A percentile compares a stretch with the other conserved stretches of the same genome.
Conservation (phyloP, 2,329 filamentous ascomycete species). For the Calonectria hawksworthii region DNA sequence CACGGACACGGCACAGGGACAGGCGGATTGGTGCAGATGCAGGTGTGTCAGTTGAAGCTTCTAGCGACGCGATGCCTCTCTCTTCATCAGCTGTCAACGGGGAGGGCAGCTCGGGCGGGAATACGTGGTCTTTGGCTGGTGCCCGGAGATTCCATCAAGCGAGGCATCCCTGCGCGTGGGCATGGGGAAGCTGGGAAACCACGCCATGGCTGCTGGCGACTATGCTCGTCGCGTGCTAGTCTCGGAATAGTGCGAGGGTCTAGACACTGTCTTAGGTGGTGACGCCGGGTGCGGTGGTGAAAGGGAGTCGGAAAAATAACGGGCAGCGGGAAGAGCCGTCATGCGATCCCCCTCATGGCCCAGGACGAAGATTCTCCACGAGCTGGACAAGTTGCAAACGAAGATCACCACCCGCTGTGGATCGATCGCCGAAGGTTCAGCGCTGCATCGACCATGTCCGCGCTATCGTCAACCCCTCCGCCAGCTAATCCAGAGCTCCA, state of each 20-base stretch:
- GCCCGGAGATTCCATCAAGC: conserved; percentile 1
- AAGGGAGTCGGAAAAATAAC: neutral
- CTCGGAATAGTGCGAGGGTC: neutral
- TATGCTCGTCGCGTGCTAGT: conserved; percentile 20
- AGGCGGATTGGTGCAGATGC: neutral
- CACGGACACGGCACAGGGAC: neutral
- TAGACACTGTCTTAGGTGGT: neutral
- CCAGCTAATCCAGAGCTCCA: neutral
- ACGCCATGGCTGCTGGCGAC: conserved; percentile 17
- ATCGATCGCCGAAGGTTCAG: neutral
- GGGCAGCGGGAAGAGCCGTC: neutral
- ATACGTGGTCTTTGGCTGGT: conserved; percentile 10
- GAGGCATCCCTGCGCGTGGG: neutral
- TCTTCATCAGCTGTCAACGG: neutral
- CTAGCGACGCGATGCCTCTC: neutral
- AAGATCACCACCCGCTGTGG: conserved; percentile 1
- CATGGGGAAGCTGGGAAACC: conserved; percentile 5
- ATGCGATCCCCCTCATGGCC: neutral
- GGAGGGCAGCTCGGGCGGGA: neutral
- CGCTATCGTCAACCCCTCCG: neutral
- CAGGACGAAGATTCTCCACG: neutral
- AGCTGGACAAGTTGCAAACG: neutral
- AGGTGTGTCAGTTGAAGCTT: neutral
- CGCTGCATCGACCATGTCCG: conserved; percentile 1
- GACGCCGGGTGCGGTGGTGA: neutral